Base-by-base conservation (phyloP, 2,329 filamentous ascomycete species). In the Stemphylium beticola region DNA sequence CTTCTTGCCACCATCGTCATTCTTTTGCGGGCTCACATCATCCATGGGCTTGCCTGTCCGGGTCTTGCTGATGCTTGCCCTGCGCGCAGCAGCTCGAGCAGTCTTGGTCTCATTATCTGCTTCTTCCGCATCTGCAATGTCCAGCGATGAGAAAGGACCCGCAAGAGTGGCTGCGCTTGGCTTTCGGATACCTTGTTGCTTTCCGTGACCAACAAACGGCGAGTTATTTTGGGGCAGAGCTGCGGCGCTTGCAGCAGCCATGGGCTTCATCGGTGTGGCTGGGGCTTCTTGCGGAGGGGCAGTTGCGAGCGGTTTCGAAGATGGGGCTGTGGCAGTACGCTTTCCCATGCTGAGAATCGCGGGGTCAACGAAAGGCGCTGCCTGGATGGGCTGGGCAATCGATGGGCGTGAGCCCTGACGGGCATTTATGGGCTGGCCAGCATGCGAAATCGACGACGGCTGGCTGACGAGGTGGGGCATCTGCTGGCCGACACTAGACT, bases 291-390 rank as follows among this genome's bases (percentile, higher is more conserved):
- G 72, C 2, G 71, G 70, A 20, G 61, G 60, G 26, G 64, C 61
- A 37, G 62, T 49, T 29, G 64, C 52, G 12, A 63, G 37, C 34
- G 67, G 65, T 17, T 58, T 57, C 12, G 55, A 49, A 3, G 65
- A 52, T 46, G 61, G 62, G 29, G 61, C 60, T 15, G 65, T 41
- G 67, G 72, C 45, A 65, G 74, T 56, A 66, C 66, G 64, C 55
- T 74, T 79, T 17, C 74, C 74, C 71, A 91, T 84, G 69, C 90
- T 92, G 40, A 96, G 72, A 50, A 96, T 96, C 3, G 91, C 91
- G 10, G 91, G 91, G 66, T 96, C 91, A n/a, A 88, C 82, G 67
- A 95, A 92, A 0, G 65, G 52, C 26, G 80, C 66, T 18, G 62
- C 50, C 36, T 57, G 47, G 64, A 63, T 53, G 22, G 67, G 60